These are phyloP conservation scores for Pythium apleroticum DNA, from an alignment of 352 stramenopile genomes.

Conservation along the genomic window DNA sequence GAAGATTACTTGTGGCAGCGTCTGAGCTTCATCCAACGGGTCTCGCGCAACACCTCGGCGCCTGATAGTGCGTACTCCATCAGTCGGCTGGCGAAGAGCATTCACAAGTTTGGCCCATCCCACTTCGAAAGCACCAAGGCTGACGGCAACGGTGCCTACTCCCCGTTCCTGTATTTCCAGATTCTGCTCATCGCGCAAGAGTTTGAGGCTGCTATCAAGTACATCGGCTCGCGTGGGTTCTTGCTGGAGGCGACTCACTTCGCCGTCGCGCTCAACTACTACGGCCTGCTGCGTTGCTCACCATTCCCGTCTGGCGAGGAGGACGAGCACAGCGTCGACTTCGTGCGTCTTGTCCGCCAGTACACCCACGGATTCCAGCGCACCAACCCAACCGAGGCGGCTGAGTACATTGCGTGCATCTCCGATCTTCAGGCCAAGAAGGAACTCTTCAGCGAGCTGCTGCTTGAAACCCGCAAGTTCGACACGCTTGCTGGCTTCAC, in stretches of 20 bases:
- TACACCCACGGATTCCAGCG: conserved; percentile 85
- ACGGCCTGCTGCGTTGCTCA: conserved; percentile 61
- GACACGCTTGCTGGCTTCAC: conserved; percentile 77
- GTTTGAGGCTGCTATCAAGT: conserved; percentile 82
- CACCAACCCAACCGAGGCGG: conserved; percentile 69
- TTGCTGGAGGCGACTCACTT: conserved; percentile 82
- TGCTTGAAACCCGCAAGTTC: conserved; percentile 83
- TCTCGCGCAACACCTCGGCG: conserved; percentile 31
- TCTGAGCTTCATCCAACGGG: conserved; percentile 75
- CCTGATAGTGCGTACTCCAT: conserved; percentile 69
- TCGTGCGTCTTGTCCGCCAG: conserved; percentile 79
- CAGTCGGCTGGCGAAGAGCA: conserved; percentile 57
- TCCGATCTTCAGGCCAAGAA: conserved; percentile 61
- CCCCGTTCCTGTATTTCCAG: conserved; percentile 78
- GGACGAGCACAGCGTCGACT: conserved; percentile 58
- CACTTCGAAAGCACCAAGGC: conserved; percentile 62
- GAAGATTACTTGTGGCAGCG: conserved; percentile 88
- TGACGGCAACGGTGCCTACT: conserved; percentile 39
- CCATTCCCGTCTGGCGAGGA: conserved; percentile 59
- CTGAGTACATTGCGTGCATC: conserved; percentile 80
- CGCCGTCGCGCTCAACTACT: conserved; percentile 76
- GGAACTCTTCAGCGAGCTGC: conserved; percentile 64
- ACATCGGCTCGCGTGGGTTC: conserved; percentile 74
- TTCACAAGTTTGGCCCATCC: conserved; percentile 70
- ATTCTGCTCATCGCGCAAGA: conserved; percentile 78